phyloP scores from a whole-genome alignment of 768 basidiomycete genomes.

The Lanmaoa rubissima region DNA sequence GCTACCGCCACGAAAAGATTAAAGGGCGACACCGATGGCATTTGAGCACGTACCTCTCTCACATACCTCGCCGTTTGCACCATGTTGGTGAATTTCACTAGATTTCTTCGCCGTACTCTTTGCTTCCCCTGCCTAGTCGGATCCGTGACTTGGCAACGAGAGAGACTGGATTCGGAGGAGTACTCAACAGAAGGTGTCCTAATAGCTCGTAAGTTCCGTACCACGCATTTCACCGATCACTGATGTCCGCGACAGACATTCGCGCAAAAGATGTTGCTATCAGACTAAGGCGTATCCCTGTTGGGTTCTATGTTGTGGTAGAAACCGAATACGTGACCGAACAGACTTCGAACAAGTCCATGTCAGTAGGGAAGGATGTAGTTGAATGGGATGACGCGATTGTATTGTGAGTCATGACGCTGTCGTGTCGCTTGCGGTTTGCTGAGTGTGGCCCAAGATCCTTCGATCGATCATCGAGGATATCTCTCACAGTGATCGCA shows the following conservation, averaged over 20 bases:
- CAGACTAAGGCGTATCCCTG: neutral
- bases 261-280: neutral
- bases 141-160: neutral
- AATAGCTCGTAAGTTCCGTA: neutral
- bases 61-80: neutral
- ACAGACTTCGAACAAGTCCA: neutral
- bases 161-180: neutral
- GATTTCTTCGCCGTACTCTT: neutral
- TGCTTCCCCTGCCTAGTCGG: neutral
- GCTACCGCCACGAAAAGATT: neutral
- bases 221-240: too few species aligned
- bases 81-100: neutral
- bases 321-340: neutral
- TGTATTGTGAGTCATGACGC: neutral
- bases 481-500: neutral
- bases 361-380: neutral
- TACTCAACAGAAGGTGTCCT: neutral
- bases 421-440: neutral
- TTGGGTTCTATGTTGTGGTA: neutral
- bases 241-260: neutral
- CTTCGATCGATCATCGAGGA: neutral
- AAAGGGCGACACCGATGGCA: neutral
- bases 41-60: neutral
- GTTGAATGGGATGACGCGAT: constrained; percentile 3
- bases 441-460: neutral